Base-by-base conservation (phyloP, 305 asterid genomes). In the Petunia hybrid region DNA sequence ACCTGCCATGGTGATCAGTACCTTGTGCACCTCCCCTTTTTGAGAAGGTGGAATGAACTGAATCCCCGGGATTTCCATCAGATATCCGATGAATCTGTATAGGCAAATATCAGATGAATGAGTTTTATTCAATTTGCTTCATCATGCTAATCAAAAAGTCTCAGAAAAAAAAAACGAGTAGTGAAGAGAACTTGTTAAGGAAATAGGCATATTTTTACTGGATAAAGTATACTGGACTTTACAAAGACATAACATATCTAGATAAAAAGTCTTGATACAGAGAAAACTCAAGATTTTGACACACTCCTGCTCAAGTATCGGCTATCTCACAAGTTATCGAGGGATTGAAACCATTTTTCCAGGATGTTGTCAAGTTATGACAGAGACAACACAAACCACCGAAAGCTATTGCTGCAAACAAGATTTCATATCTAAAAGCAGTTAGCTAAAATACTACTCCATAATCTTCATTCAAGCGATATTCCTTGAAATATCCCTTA, bases 11-110 rank as follows among this genome's bases (percentile, higher is more conserved):
- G 87, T 84, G 84, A 68, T 89, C 86, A 35, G 65, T 76, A 73
- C 85, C 83, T 73, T 83, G 84, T 73, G 75, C 83, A 41, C 76
- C 84, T 51, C 85, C 89, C 80, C 87, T 88, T 59, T 66, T 84
- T 55, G 76, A 60, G 81, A 83, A 80, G 81, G 86, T 85, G 41
- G 90, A 89, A 83, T 81, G 87, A 67, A 85, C 87, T 53, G 91
- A 86, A 77, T 84, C 86, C 48, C 84, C 93, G 8, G 80, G 81
- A 85, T 71, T 87, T 64, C 86, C 95, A 82, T 92, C 97, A 39
- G 80, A 65, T 38, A 81, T 62, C 59, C 88, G 87, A 66, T 92
- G 91, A 82, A 85, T 87, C 97, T 92, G 85, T 82, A 86, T 16
- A 46, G 78, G 68, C 82, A 84, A 48, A 35, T 10, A 4, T 46